phyloP scores from a whole-genome alignment of 108 stramenopile species.

The Fistulifera pelliculosa region DNA sequence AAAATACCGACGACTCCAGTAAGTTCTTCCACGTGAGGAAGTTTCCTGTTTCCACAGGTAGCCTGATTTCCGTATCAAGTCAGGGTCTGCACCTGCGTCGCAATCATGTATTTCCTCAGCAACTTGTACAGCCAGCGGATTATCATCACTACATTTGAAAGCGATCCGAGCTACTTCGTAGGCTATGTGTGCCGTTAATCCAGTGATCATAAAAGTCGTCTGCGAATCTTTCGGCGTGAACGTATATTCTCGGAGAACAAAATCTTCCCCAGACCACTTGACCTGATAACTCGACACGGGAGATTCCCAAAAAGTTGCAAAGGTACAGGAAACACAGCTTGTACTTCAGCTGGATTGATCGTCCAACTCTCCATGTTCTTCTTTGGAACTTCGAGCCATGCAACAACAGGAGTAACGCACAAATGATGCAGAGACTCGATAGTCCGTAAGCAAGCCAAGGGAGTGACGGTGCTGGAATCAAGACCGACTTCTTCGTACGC shows the following conservation, averaged over 20 bases:
- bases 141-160: background rate
- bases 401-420: slow-evolving; percentile 65
- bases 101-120: no score
- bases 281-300: slow-evolving; percentile 4
- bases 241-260: slow-evolving; percentile 42
- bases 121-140: no score
- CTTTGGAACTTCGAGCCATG: slow-evolving; percentile 3
- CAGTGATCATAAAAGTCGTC: slow-evolving; percentile 41
- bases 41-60: no score
- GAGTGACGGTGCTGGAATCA: slow-evolving; percentile 16
- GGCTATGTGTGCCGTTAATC: slow-evolving; percentile 56
- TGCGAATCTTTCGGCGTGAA: slow-evolving; percentile 13
- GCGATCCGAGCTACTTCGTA: slow-evolving; percentile 41
- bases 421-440: slow-evolving; percentile 37
- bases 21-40: no score
- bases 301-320: slow-evolving; percentile 28
- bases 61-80: no score
- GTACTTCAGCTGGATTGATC: slow-evolving; percentile 47
- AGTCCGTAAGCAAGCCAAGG: slow-evolving; percentile 30
- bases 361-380: background rate
- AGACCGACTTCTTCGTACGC: slow-evolving; percentile 63
- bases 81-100: no score
- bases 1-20: no score
- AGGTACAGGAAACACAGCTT: slow-evolving; percentile 56
- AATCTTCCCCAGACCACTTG: slow-evolving; percentile 31